Percentiles rank a stretch among this genome's conserved stretches.
These are phyloP conservation scores for Pichia sp. DNA, from an alignment of 1,139 yeast species.

Conservation along the genomic window DNA sequence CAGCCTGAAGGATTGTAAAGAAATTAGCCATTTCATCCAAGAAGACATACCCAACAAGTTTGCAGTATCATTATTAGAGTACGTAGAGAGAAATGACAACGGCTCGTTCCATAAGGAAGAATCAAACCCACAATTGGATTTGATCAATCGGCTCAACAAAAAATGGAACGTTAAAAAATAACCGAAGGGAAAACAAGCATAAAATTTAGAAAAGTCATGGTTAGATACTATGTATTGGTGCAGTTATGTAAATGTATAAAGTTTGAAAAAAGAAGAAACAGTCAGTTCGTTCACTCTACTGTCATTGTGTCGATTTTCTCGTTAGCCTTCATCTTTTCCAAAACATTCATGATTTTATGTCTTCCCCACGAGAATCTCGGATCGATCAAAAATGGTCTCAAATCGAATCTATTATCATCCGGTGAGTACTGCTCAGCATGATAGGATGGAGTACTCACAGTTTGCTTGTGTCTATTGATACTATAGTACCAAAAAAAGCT, in stretches of 20 bases:
- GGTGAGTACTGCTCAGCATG: conserved; percentile 98
- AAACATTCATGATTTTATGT: conserved; percentile 77
- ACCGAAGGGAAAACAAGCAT: neutral
- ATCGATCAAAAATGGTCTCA: conserved; percentile 87
- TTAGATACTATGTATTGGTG: neutral
- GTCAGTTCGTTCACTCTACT: conserved; percentile 34
- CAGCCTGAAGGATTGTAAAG: conserved; percentile 24
- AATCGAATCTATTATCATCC: conserved; percentile 92
- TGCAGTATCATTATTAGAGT: conserved; percentile 51
- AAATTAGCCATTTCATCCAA: conserved; percentile 86
- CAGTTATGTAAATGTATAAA: neutral
- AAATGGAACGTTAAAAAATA: conserved; percentile 52
- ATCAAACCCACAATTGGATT: conserved; percentile 30
- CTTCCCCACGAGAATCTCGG: conserved; percentile 93
- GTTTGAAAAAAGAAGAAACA: neutral
- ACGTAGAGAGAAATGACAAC: conserved; percentile 43
- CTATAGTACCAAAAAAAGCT: conserved; percentile 91
- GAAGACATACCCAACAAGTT: conserved; percentile 79
- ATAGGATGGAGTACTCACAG: conserved; percentile 92
- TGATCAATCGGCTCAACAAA: conserved; percentile 41
- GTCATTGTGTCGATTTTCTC: conserved; percentile 38
- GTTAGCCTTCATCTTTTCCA: conserved; percentile 45
- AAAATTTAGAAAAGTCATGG: neutral
- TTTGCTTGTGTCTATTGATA: conserved; percentile 92
- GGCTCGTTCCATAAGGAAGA: conserved; percentile 14